Conservation (phyloP, 83 land plant species). For the Diphasiastrum complanatum region DNA sequence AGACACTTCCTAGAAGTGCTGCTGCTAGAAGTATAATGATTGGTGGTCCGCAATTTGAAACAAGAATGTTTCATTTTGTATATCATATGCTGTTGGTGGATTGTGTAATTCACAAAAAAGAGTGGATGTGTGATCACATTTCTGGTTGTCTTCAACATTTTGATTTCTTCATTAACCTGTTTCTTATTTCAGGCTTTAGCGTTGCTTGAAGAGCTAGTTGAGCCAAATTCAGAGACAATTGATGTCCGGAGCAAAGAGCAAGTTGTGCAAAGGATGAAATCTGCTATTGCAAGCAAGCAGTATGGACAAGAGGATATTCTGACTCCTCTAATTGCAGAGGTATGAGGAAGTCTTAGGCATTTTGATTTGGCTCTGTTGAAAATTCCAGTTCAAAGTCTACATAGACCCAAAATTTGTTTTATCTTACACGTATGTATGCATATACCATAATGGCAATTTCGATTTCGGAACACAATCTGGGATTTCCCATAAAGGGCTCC, state of each 20-base stretch:
- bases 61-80: too few relatives aligned
- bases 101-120: too few relatives aligned
- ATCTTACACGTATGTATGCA: neutral
- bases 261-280: constrained; percentile 71
- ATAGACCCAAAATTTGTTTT: neutral
- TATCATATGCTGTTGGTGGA: too few relatives aligned
- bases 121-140: neutral
- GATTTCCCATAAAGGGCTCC: too few relatives aligned
- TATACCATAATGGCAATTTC: neutral
- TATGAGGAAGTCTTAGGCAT: constrained; percentile 14
- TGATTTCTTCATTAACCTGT: neutral
- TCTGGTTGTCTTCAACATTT: constrained; percentile 1
- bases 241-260: constrained; percentile 81
- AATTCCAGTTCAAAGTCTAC: neutral
- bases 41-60: too few relatives aligned
- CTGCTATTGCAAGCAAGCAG: constrained; percentile 97
- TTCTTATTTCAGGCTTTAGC: constrained; percentile 46
- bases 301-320: constrained; percentile 81
- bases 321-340: constrained; percentile 89
- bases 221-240: constrained; percentile 79
- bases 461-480: too few relatives aligned
- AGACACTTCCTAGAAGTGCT: too few relatives aligned
- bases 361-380: neutral
- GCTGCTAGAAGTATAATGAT: too few relatives aligned
- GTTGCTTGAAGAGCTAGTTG: constrained; percentile 55